A percentile compares a stretch with the other conserved stretches of the same genome.
Evolutionary conservation across 352 stramenopile genomes (phyloP).

Genomic region (Aphanomyces invadans): DNA sequence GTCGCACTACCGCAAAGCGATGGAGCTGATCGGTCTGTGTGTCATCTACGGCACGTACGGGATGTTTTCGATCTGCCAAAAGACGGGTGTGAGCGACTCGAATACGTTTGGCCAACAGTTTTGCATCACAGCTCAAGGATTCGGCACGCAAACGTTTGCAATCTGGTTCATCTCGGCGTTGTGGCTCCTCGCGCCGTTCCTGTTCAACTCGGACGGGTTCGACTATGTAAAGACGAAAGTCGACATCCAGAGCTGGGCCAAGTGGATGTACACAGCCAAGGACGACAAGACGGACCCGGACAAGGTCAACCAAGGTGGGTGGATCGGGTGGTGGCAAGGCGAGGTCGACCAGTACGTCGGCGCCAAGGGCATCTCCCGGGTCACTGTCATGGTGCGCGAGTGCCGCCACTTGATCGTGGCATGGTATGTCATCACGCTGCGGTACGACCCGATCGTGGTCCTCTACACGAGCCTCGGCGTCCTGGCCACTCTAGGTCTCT

Average conservation of each 20-base stretch:
- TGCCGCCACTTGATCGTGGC: constrained; percentile 66
- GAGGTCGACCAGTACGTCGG: constrained; percentile 53
- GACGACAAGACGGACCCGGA: constrained; percentile 44
- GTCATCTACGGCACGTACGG: constrained; percentile 58
- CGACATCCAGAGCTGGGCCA: constrained; percentile 48
- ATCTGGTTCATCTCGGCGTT: constrained; percentile 72
- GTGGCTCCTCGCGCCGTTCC: constrained; percentile 57
- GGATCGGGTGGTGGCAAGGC: constrained; percentile 64
- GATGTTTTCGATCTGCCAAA: constrained; percentile 60
- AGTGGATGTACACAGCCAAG: constrained; percentile 64
- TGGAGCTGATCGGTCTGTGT: constrained; percentile 61
- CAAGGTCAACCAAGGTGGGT: constrained; percentile 53
- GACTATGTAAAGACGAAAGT: constrained; percentile 71
- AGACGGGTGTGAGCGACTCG: constrained; percentile 37
- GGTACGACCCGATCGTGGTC: constrained; percentile 43
- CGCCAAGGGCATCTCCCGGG: constrained; percentile 57
- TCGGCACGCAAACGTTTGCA: constrained; percentile 68
- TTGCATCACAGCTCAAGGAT: constrained; percentile 56
- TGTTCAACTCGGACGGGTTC: constrained; percentile 77
- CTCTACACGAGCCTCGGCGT: constrained; percentile 40
- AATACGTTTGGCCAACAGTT: constrained; percentile 52
- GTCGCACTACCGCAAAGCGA: constrained; percentile 69
- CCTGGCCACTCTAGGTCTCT: constrained; percentile 40
- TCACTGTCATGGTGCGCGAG: constrained; percentile 63
- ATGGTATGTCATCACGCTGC: constrained; percentile 59